Conservation (phyloP, 1,284 basidiomycete species). For the Moniliella sp. region DNA sequence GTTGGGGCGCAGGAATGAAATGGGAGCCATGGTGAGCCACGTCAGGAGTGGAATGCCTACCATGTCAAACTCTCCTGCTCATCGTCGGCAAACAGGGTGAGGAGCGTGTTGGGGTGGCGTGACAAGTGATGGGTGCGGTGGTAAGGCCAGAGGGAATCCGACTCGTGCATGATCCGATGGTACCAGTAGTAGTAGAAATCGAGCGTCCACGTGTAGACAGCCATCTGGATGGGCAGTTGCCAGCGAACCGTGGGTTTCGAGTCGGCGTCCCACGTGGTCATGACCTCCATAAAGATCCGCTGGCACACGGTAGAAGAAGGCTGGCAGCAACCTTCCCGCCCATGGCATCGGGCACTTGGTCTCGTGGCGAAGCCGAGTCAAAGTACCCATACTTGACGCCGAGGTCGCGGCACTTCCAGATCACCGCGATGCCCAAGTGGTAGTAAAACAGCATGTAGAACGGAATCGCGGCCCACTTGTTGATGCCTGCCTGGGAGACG, state of each 20-base stretch:
- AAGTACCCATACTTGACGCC: not conserved
- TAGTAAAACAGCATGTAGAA: too few relatives aligned
- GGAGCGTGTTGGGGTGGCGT: constrained; percentile 18
- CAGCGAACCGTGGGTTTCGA: too few relatives aligned
- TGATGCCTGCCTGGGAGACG: too few relatives aligned
- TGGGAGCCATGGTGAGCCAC: constrained; percentile 4
- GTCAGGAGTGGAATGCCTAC: constrained; percentile 13
- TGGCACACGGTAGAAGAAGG: too few relatives aligned
- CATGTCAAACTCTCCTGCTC: constrained; percentile 22
- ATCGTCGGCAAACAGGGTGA: constrained; percentile 17
- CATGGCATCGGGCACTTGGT: not conserved
- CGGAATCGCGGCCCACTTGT: too few relatives aligned
- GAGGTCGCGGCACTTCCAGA: too few relatives aligned
- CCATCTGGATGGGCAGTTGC: too few relatives aligned
- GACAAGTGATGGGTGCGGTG: constrained; percentile 18
- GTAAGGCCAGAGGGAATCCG: constrained; percentile 8
- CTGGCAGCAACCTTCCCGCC: not conserved
- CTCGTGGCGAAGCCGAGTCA: not conserved
- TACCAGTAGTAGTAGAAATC: constrained; percentile 15
- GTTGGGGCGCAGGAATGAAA: constrained; percentile 9
- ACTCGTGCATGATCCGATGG: constrained; percentile 20
- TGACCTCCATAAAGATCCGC: too few relatives aligned
- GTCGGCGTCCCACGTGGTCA: not conserved
- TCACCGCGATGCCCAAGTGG: too few relatives aligned
- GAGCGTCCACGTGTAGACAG: not conserved